phyloP scores from a whole-genome alignment of 2,329 filamentous ascomycete species.

The Talaromyces atroroseus region DNA sequence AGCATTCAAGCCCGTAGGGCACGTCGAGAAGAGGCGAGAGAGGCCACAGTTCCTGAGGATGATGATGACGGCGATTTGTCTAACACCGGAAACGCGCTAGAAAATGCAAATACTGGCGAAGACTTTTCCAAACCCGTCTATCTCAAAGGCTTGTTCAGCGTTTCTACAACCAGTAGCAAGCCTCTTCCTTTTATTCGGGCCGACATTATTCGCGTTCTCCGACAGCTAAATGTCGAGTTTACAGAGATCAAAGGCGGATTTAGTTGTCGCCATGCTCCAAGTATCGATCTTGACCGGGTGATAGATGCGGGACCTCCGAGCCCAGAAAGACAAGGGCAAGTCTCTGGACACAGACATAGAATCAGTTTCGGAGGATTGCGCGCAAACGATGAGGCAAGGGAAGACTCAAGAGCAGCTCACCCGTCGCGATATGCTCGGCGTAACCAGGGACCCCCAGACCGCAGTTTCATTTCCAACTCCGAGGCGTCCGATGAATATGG shows the following conservation, averaged over 20 bases:
- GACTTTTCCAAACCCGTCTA: slow-evolving; percentile 83
- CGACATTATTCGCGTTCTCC: slow-evolving; percentile 86
- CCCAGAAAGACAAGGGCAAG: slow-evolving; percentile 44
- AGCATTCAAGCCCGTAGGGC: slow-evolving; percentile 84
- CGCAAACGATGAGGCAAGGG: slow-evolving; percentile 61
- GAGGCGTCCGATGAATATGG: slow-evolving; percentile 76
- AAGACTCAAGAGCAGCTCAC: slow-evolving; percentile 50
- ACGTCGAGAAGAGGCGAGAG: slow-evolving; percentile 64
- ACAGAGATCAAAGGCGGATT: slow-evolving; percentile 92
- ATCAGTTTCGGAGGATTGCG: slow-evolving; percentile 77
- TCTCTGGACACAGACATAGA: slow-evolving; percentile 62
- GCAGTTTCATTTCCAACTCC: slow-evolving; percentile 76
- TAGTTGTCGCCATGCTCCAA: slow-evolving; percentile 78
- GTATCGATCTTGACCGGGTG: slow-evolving; percentile 76
- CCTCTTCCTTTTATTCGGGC: slow-evolving; percentile 77
- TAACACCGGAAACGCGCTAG: slow-evolving; percentile 47
- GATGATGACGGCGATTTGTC: slow-evolving; percentile 78
- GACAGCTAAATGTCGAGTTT: slow-evolving; percentile 83
- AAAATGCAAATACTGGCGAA: slow-evolving; percentile 55
- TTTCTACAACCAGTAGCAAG: slow-evolving; percentile 91
- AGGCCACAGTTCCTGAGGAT: slow-evolving; percentile 82
- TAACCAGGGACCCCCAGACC: slow-evolving; percentile 51
- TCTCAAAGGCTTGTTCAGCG: slow-evolving; percentile 93
- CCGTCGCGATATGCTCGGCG: slow-evolving; percentile 40
- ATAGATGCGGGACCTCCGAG: slow-evolving; percentile 57